phyloP scores from a whole-genome alignment of 495 filamentous ascomycete genomes.

The Sphaerosporella brunnea region DNA sequence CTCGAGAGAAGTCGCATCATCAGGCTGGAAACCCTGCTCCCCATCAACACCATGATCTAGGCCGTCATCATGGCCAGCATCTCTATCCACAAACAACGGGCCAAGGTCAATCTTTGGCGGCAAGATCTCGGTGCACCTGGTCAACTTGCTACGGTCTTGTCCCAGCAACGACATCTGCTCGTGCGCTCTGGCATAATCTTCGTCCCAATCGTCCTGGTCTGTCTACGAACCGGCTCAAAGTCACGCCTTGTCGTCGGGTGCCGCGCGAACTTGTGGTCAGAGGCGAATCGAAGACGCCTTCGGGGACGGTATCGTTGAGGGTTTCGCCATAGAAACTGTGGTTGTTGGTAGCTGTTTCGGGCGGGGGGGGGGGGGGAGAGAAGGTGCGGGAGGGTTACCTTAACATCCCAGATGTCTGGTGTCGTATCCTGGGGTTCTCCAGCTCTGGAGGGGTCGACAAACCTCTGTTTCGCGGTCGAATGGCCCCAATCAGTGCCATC shows the following conservation, averaged over 20 bases:
- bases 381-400: too few relatives aligned
- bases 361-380: background rate
- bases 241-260: background rate
- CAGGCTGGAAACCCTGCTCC: background rate
- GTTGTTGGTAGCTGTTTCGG: background rate
- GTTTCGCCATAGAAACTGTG: background rate
- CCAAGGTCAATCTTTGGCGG: slow-evolving; percentile 7
- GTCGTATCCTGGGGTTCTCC: slow-evolving; percentile 21
- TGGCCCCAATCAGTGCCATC: slow-evolving; percentile 26
- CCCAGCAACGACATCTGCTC: slow-evolving; percentile 5
- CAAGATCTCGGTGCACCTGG: slow-evolving; percentile 3
- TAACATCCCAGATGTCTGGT: slow-evolving; percentile 26
- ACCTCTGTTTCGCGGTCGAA: slow-evolving; percentile 15
- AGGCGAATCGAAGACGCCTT: slow-evolving; percentile 3
- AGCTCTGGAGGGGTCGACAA: slow-evolving; percentile 1
- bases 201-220: slow-evolving; percentile 7
- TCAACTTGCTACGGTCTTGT: background rate
- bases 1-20: background rate
- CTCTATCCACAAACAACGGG: background rate
- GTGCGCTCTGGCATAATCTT: slow-evolving; percentile 3
- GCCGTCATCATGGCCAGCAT: background rate
- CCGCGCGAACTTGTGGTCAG: background rate
- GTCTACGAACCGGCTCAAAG: background rate
- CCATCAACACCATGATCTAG: background rate
- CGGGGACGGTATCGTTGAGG: background rate